These are phyloP conservation scores for Lepidium aucheri DNA, from an alignment of 345 rosid species.

Conservation along the genomic window DNA sequence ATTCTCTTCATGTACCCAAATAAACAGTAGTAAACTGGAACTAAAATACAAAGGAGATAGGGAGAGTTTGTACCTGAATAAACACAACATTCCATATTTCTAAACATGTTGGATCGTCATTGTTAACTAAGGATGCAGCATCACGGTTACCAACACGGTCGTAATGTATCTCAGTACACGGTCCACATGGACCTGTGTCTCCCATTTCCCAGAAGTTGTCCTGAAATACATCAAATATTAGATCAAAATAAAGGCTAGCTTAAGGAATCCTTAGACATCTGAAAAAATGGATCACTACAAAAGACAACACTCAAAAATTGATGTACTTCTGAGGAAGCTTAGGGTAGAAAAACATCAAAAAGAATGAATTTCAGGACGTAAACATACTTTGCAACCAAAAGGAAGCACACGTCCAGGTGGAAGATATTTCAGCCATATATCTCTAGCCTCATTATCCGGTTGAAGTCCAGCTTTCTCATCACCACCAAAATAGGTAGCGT, in stretches of 20 bases:
- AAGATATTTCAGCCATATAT: conserved; percentile 71
- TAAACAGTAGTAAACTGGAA: conserved; percentile 9
- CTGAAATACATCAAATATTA: conserved; percentile 28
- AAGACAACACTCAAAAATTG: background rate
- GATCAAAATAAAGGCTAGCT: background rate
- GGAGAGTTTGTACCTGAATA: conserved; percentile 61
- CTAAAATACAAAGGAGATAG: background rate
- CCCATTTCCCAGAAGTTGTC: conserved; percentile 99
- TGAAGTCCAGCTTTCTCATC: conserved; percentile 83
- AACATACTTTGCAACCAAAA: conserved; percentile 82
- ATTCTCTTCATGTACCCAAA: background rate
- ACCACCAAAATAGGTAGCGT: conserved; percentile 98
- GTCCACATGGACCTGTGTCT: conserved; percentile 97
- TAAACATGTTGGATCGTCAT: conserved; percentile 95
- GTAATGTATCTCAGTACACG: conserved; percentile 94
- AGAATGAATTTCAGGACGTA: background rate
- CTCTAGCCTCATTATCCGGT: conserved; percentile 85
- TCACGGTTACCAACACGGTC: conserved; percentile 87
- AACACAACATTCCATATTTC: conserved; percentile 99
- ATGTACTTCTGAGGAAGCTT: background rate
- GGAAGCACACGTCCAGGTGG: conserved; percentile 78
- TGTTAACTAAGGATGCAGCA: conserved; percentile 76
- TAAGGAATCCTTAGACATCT: background rate
- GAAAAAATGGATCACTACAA: background rate
- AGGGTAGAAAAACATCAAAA: background rate